Conservation (phyloP, 2,329 filamentous ascomycete species). For the Elsinoe ampelina region DNA sequence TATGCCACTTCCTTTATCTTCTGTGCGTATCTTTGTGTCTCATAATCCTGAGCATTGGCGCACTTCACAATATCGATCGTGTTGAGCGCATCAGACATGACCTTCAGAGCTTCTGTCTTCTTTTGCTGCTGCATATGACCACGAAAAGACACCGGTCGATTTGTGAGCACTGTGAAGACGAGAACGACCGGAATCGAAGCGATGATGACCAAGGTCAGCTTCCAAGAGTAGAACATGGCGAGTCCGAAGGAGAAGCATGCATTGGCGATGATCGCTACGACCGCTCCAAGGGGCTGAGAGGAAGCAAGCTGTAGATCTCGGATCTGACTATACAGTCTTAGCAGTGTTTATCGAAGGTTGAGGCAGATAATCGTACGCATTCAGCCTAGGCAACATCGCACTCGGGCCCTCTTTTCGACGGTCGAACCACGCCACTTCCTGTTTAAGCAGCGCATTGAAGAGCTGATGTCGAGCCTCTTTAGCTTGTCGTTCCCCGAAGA, state of each 20-base stretch:
- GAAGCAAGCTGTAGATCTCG: constrained; percentile 72
- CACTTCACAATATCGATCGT: constrained; percentile 81
- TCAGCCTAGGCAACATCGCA: constrained; percentile 60
- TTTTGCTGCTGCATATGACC: constrained; percentile 57
- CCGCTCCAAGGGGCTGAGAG: constrained; percentile 67
- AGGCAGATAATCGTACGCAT: constrained; percentile 50
- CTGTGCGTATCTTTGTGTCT: constrained; percentile 55
- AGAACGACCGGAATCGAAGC: constrained; percentile 61
- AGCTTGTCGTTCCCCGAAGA: constrained; percentile 75
- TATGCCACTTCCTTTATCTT: constrained; percentile 50
- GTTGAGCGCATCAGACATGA: constrained; percentile 57
- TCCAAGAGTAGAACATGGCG: constrained; percentile 74
- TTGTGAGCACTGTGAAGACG: constrained; percentile 28
- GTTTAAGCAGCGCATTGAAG: constrained; percentile 60
- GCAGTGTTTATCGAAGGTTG: not conserved
- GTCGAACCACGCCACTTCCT: constrained; percentile 78
- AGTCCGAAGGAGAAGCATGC: constrained; percentile 57
- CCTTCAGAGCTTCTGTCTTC: constrained; percentile 62
- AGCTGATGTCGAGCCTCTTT: constrained; percentile 53
- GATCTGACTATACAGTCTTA: constrained; percentile 53
- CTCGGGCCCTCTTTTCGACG: constrained; percentile 59
- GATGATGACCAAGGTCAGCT: constrained; percentile 69
- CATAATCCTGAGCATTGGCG: constrained; percentile 65
- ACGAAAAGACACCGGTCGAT: constrained; percentile 43
- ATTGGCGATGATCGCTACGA: constrained; percentile 56